Base-by-base conservation (phyloP, 2,329 filamentous ascomycete species). In the Cordyceps militaris region DNA sequence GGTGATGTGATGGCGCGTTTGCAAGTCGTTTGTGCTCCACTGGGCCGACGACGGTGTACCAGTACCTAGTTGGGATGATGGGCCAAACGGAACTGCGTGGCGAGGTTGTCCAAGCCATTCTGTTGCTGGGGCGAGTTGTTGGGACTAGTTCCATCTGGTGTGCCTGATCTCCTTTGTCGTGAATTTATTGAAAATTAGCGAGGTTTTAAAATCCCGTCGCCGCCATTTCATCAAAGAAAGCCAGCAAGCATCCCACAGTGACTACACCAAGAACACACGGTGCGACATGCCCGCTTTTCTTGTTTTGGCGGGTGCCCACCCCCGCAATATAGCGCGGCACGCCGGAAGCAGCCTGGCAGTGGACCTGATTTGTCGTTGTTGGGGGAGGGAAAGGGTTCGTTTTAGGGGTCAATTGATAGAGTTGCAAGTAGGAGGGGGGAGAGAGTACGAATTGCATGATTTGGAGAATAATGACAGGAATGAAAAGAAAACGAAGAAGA, bases 301-400 rank as follows among this genome's bases (percentile, higher is more conserved):
- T 43, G n/a, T 16, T 11, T 21, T 19, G 32, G 32, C 11, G n/a
- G 28, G 51, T 54, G 51, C 30, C 55, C 55, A 57, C 55, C 55
- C 55, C 55, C 55, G 55, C 55, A 57, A 57, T 51, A 57, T 57
- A 51, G 55, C 23, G 32, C 32, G 21, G 10, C 23, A n/a, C n/a
- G 47, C 55, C 55, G 55, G 55, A 57, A 57, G 51, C 55, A 51
- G 55, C 47, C 14, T 50, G 47, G 44, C 34, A n/a, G 14, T 13
- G n/a, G 34, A 1, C 34, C n/a, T 36, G 34, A 6, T 13, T 16
- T 38, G 34, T 38, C 34, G 11, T 38, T 38, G 34, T 16, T 38
- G 16, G 34, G n/a, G 14, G 16, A 14, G 32, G 8, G 32, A 36
- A 10, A 16, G 34, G 34, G n/a, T n/a, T n/a, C n/a, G n/a, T n/a